Percentiles rank a stretch among this genome's conserved stretches.
These are phyloP conservation scores for Candida khao-thaluensis DNA, from an alignment of 805 yeast genomes.

Conservation along the genomic window DNA sequence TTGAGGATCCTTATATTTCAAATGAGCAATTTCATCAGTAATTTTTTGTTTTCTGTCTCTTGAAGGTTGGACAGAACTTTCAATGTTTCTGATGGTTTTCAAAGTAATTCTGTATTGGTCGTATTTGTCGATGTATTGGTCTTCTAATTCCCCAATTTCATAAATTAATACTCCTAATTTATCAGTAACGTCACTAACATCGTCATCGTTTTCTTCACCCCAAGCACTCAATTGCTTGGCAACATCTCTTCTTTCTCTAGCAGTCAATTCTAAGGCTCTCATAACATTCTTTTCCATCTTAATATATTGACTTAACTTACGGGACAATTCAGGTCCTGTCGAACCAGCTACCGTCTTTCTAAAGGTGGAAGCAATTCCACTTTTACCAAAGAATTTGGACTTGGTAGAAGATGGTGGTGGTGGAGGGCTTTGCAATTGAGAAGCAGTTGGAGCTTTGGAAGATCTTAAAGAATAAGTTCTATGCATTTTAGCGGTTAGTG, in stretches of 20 bases:
- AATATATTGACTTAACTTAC: conserved; percentile 69
- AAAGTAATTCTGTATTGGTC: conserved; percentile 84
- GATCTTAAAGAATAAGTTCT: conserved; percentile 97
- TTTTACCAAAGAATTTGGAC: conserved; percentile 87
- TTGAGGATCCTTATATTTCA: conserved; percentile 83
- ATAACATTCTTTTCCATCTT: conserved; percentile 81
- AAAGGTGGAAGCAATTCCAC: conserved; percentile 57
- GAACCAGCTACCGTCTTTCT: conserved; percentile 75
- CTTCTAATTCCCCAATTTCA: conserved; percentile 85
- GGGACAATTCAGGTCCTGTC: conserved; percentile 76
- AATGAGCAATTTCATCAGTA: conserved; percentile 79
- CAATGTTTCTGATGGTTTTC: conserved; percentile 79
- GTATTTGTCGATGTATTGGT: conserved; percentile 80
- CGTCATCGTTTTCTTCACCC: conserved; percentile 88
- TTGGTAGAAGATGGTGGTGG: conserved; percentile 94
- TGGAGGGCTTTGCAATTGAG: conserved; percentile 90
- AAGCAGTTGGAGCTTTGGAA: conserved; percentile 94
- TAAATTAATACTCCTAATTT: conserved; percentile 79
- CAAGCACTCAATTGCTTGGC: conserved; percentile 80
- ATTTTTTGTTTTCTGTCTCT: conserved; percentile 84
- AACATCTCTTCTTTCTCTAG: conserved; percentile 75
- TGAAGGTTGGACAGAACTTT: conserved; percentile 84
- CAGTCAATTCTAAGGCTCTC: conserved; percentile 74
- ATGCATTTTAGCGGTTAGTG: conserved; percentile 61
- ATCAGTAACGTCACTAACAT: conserved; percentile 82